phyloP scores from a whole-genome alignment of 2,329 filamentous ascomycete species.

The Cytospora piceicola region DNA sequence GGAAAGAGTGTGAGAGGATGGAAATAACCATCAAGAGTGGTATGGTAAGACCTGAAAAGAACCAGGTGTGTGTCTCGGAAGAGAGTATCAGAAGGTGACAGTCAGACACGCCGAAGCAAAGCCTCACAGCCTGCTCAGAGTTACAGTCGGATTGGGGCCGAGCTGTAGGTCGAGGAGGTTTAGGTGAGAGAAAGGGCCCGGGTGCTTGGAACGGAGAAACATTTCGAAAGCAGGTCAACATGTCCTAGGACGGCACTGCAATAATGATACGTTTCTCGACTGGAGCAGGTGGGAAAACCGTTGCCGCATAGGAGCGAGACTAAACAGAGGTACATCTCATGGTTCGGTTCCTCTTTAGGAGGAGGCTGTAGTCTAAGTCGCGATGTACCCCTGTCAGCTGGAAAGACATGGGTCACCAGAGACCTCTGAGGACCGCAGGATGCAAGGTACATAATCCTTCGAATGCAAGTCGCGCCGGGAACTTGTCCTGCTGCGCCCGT shows the following conservation, averaged over 20 bases:
- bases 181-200: constrained; percentile 39
- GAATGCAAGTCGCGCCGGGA: constrained; percentile 16
- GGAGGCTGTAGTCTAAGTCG: constrained; percentile 35
- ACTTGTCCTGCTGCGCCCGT: constrained; percentile 9
- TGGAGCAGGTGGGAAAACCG: constrained; percentile 34
- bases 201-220: constrained; percentile 43
- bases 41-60: constrained; percentile 33
- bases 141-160: constrained; percentile 37
- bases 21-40: constrained; percentile 39
- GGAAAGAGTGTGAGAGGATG: constrained; percentile 40
- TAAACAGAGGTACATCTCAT: constrained; percentile 28
- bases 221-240: constrained; percentile 40
- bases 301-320: constrained; percentile 26
- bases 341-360: constrained; percentile 29
- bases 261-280: constrained; percentile 44
- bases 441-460: constrained; percentile 35
- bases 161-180: constrained; percentile 36
- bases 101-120: constrained; percentile 31
- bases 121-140: constrained; percentile 45
- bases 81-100: constrained; percentile 28
- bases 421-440: constrained; percentile 28
- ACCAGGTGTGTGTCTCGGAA: constrained; percentile 32
- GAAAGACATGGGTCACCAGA: constrained; percentile 32
- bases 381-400: constrained; percentile 36
- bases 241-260: constrained; percentile 45